Percentiles rank a stretch among this genome's conserved stretches.
These are phyloP conservation scores for Nyctanthes arbortristis DNA, from an alignment of 257 asterid genomes.

Conservation along the genomic window DNA sequence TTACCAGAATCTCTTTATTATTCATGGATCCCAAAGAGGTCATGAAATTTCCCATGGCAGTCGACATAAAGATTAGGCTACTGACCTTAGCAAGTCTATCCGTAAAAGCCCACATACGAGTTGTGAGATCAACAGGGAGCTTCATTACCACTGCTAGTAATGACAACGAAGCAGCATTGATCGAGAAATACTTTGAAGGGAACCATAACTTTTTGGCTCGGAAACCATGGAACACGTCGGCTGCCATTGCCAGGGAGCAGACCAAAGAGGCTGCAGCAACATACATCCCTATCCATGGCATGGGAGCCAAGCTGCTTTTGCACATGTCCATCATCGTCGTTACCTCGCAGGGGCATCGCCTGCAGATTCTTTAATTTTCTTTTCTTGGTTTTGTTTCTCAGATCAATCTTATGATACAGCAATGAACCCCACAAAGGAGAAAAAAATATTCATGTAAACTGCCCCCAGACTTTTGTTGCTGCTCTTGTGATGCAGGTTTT, in stretches of 20 bases:
- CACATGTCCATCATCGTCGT: neutral
- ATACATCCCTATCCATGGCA: slow-evolving; percentile 39
- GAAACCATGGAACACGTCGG: slow-evolving; percentile 38
- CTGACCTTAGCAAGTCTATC: slow-evolving; percentile 35
- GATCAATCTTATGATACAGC: neutral
- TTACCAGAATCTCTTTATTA: slow-evolving; percentile 26
- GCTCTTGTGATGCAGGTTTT: too few species aligned
- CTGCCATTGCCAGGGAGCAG: slow-evolving; percentile 41
- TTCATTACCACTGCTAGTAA: slow-evolving; percentile 43
- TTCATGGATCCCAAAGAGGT: slow-evolving; percentile 38
- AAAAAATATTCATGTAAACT: neutral
- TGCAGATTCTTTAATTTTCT: neutral
- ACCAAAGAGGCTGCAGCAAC: slow-evolving; percentile 31
- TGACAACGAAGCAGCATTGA: slow-evolving; percentile 40
- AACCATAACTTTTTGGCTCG: slow-evolving; percentile 39
- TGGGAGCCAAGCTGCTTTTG: slow-evolving; percentile 22
- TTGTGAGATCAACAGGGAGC: slow-evolving; percentile 41
- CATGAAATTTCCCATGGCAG: slow-evolving; percentile 30
- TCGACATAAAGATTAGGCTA: slow-evolving; percentile 33
- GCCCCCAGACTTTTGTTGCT: neutral
- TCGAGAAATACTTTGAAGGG: slow-evolving; percentile 37
- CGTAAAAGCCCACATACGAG: slow-evolving; percentile 16
- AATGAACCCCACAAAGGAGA: neutral
- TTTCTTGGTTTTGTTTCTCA: neutral
- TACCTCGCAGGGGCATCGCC: neutral